Evolutionary conservation across 805 yeast genomes (phyloP), one percentile per base, ranked within the genome.

Genomic region (Candida schatavii): DNA sequence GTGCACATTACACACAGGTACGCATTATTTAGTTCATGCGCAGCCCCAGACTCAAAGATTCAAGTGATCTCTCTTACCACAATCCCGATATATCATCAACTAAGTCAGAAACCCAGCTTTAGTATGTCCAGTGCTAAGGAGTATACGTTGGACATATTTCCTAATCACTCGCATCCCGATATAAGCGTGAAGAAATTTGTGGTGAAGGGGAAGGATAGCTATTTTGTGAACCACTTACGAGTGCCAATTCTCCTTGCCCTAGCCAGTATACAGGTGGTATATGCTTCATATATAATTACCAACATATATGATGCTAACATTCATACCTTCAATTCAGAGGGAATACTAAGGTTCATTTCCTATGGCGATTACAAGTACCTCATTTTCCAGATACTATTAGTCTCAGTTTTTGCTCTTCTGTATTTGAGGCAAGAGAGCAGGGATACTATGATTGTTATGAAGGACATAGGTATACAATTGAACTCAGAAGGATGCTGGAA

Each of bases 381-480:
- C 44, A 14, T 29, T 7, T 7, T 14, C 17, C 17, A 29, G 14
- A 29, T 29, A 29, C n/a, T 29, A 13, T 13, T 29, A 6, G 5
- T 29, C 32, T 29, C 32, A 13, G 10, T 14, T 6, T 6, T 13
- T 13, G 6, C 17, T 29, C 14, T 35, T 18, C 54, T 61, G 21
- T 43, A 58, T 9, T 38, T 62, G 3, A 57, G 59, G 41, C 67
- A 64, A 43, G 61, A 61, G 25, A 60, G 70, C 11, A 65, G 68
- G 39, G 81, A 77, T 46, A 60, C 65, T 3, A 49, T 76, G 38
- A 56, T 66, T 28, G 68, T 72, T 1, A 66, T 75, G 49, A 63
- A 65, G 45, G 66, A 66, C 20, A 55, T 76, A 34, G 83, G 83
- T 0, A 48, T 78, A 3, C 81, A 78, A 45, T 47, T 75, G 9